phyloP scores from a whole-genome alignment of 2,329 filamentous ascomycete species.

The Botryosphaeria dothidea region DNA sequence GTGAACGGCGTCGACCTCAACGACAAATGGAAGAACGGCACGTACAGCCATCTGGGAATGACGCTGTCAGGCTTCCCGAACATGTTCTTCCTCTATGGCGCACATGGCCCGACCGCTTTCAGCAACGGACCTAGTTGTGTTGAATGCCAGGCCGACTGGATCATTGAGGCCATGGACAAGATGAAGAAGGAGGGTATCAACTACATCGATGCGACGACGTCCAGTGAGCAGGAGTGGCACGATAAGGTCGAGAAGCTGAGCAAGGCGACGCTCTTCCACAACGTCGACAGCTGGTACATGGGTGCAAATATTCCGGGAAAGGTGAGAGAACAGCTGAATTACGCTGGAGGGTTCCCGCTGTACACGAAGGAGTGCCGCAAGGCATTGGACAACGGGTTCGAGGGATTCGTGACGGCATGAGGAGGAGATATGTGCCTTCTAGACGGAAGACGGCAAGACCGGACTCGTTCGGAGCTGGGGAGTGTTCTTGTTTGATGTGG shows the following conservation, averaged over 20 bases:
- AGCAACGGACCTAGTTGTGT: slow-evolving; percentile 44
- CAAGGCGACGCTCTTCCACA: slow-evolving; percentile 44
- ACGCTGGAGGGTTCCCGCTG: slow-evolving; percentile 42
- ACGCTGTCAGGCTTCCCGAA: slow-evolving; percentile 44
- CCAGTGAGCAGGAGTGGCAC: slow-evolving; percentile 43
- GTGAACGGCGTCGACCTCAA: slow-evolving; percentile 38
- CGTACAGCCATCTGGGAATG: slow-evolving; percentile 46
- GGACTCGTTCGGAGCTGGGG: no score
- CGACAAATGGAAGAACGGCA: slow-evolving; percentile 45
- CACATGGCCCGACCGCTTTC: slow-evolving; percentile 46
- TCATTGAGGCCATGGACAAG: slow-evolving; percentile 39
- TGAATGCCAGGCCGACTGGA: slow-evolving; percentile 43
- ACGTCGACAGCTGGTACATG: slow-evolving; percentile 47
- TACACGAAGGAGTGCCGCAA: slow-evolving; percentile 43
- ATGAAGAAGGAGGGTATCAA: slow-evolving; percentile 30
- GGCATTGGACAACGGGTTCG: slow-evolving; percentile 38
- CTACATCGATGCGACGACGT: slow-evolving; percentile 37
- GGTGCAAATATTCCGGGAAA: slow-evolving; percentile 49
- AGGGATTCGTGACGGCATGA: slow-evolving; percentile 30
- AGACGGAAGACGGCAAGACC: neutral
- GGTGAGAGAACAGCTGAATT: slow-evolving; percentile 47
- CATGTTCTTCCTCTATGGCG: slow-evolving; percentile 42
- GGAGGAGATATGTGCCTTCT: neutral
- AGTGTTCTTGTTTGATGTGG: no score
- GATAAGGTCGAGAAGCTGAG: slow-evolving; percentile 41